Base-by-base conservation (phyloP, 352 stramenopile genomes). In the Globisporangium cylindrosporum region DNA sequence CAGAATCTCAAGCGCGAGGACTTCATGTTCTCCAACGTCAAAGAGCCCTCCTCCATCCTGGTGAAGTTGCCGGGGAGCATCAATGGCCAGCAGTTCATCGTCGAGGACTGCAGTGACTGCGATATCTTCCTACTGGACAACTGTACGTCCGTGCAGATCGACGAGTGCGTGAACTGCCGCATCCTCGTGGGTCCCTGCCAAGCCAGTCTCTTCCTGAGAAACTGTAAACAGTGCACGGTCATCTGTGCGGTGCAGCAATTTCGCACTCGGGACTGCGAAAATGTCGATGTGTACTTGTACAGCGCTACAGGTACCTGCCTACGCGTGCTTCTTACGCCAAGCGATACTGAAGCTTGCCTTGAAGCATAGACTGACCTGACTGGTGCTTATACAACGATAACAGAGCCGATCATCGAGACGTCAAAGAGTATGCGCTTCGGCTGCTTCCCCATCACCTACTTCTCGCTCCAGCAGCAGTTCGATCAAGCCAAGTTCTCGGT, bases 111-210 rank as follows among this genome's bases (percentile, higher is more conserved):
- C 67, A 61, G 69, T 57, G 82, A 88, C 69, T 93, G 84, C 66
- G 82, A 92, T 46, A 86, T 94, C 62, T 93, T 92, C 59, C 24
- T 94, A 63, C 66, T 94, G 38, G 86, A 94, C 67, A 73, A 91
- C 69, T 91, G 80, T 75, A 83, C 81, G 62, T 88, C 82, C 38
- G 82, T 94, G 73, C 84, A 91, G 72, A 87, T 94, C 66, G 84
- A 94, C 68, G 75, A 77, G 41, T 94, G 82, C 67, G 49, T 69
- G 59, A 81, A 86, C 76, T 94, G 84, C 74, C 82, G 79, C 41
- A 89, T 93, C 62, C 67, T 93, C 46, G 65, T 94, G 20, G 84
- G 86, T 1, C 80, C 86, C 1, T 94, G 86, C 41, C 74, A 89
- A 57, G 76, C 78, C 51, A 91, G 81, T 67, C 76, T 92, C 59